Conservation (phyloP, 257 asterid species). For the Forsythia suspensa region DNA sequence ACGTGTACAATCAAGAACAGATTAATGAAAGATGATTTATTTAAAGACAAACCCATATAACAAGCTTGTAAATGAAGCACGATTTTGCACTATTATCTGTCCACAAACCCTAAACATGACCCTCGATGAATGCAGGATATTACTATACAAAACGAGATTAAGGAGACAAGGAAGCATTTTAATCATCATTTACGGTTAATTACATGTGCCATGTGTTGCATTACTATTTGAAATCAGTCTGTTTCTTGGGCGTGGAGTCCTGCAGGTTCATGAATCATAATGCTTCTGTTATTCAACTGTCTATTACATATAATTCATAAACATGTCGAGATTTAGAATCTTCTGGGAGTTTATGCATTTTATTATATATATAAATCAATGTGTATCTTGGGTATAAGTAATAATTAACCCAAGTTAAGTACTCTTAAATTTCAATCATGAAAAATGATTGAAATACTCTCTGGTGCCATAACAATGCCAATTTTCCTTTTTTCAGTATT, state of each 20-base stretch:
- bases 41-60: neutral
- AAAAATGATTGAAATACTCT: neutral
- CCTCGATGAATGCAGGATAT: conserved; percentile 31
- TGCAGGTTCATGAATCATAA: conserved; percentile 12
- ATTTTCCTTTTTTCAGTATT: no score
- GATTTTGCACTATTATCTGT: conserved; percentile 23
- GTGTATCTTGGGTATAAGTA: neutral
- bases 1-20: neutral
- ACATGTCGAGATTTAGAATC: conserved; percentile 27
- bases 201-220: conserved; percentile 43
- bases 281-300: conserved; percentile 2
- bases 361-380: neutral
- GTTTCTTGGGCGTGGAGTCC: conserved; percentile 11
- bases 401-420: neutral
- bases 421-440: neutral
- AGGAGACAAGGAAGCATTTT: conserved; percentile 45
- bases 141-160: conserved; percentile 21
- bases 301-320: conserved; percentile 17
- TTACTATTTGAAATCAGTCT: neutral
- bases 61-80: conserved; percentile 2
- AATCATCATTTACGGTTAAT: conserved; percentile 28
- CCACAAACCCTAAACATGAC: conserved; percentile 56
- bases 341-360: conserved; percentile 25
- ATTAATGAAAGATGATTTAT: no score
- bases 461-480: no score